These are phyloP conservation scores for Ambrosia artemisiifolia DNA, from an alignment of 129 eudicot genomes.

Conservation along the genomic window DNA sequence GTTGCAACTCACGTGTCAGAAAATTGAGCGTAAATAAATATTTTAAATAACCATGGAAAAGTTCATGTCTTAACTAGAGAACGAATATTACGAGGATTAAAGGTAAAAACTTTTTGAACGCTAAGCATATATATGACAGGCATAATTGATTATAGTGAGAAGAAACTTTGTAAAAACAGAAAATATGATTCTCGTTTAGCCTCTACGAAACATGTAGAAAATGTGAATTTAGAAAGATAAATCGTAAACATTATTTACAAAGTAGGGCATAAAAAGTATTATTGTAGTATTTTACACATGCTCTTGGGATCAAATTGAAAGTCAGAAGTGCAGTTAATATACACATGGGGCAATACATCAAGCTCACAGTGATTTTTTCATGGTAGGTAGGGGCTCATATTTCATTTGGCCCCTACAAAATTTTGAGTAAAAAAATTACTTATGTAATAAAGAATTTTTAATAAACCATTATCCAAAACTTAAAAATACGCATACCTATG, in stretches of 20 bases:
- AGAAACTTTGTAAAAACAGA: not conserved
- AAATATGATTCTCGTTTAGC: not conserved
- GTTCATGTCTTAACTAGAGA: not conserved
- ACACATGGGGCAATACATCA: constrained; percentile 17
- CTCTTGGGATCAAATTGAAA: constrained; percentile 13
- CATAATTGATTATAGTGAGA: not conserved
- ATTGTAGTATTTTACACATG: not conserved
- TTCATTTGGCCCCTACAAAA: constrained; percentile 17
- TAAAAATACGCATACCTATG: not conserved
- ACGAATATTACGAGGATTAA: not conserved
- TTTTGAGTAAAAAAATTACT: not conserved
- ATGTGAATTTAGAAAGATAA: not conserved
- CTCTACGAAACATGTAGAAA: not conserved
- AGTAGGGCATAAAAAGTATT: not conserved
- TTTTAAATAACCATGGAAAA: not conserved
- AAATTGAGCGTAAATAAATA: not conserved
- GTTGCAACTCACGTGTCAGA: not conserved
- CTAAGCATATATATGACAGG: not conserved
- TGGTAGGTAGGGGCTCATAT: constrained; percentile 29
- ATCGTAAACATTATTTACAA: not conserved
- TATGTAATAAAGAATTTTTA: not conserved
- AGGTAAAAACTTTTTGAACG: not conserved
- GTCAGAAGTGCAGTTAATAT: constrained; percentile 20
- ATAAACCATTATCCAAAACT: not conserved
- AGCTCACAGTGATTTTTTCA: not conserved